Evolutionary conservation across 75 land plant genomes (phyloP).

Genomic region (Cupressus sempervirens): DNA sequence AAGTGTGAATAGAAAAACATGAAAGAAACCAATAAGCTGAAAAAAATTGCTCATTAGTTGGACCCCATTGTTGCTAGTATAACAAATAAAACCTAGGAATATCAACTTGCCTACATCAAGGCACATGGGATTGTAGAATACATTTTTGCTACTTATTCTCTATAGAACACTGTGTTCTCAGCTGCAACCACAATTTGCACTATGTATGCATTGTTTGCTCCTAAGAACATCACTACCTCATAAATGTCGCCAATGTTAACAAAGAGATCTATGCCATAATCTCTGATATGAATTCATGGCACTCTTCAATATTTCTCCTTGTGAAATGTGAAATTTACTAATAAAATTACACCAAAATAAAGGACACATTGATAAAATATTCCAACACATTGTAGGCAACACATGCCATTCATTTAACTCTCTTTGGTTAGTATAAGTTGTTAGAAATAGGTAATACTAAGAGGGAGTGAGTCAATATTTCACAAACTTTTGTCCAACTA

Average conservation of each 20-base stretch:
- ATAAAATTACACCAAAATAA: background rate
- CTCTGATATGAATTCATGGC: constrained; percentile 10
- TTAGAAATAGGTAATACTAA: too few relatives aligned
- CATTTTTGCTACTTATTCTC: constrained; percentile 93
- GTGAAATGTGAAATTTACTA: background rate
- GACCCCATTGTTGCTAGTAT: background rate
- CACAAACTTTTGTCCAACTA: too few relatives aligned
- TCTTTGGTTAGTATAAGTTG: background rate
- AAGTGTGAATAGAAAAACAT: too few relatives aligned
- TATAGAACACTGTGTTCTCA: constrained; percentile 74
- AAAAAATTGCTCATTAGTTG: background rate
- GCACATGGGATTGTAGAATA: constrained; percentile 92
- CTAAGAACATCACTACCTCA: constrained; percentile 72
- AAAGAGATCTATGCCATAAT: constrained; percentile 28
- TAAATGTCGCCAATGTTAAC: constrained; percentile 69
- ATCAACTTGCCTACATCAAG: constrained; percentile 57
- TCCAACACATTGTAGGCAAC: too few relatives aligned
- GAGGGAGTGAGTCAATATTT: too few relatives aligned
- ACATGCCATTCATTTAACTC: background rate
- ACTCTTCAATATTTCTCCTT: background rate
- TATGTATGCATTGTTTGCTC: constrained; percentile 73
- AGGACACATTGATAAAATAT: too few relatives aligned
- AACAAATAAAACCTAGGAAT: background rate
- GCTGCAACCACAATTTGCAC: constrained; percentile 78
- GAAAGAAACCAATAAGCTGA: background rate